A percentile compares a stretch with the other conserved stretches of the same genome.
These are phyloP conservation scores for Phytophthora chlamydospora DNA, from an alignment of 352 stramenopile species.

Conservation along the genomic window DNA sequence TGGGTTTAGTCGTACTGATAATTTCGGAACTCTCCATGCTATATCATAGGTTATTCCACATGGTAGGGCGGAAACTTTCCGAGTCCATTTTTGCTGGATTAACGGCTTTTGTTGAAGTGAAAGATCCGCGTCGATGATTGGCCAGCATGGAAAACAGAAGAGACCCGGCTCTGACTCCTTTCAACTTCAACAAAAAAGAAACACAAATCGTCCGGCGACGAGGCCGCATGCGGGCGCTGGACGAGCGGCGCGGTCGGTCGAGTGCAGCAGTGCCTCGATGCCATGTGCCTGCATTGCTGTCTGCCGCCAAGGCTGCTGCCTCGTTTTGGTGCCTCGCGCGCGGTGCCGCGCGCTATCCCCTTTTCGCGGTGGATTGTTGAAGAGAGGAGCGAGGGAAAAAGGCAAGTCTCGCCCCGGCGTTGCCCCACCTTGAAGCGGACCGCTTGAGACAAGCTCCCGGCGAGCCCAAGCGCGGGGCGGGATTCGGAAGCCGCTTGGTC, in stretches of 20 bases:
- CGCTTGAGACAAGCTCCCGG: slow-evolving; percentile 29
- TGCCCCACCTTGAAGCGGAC: slow-evolving; percentile 52
- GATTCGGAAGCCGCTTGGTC: slow-evolving; percentile 6
- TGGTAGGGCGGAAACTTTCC: too few relatives aligned
- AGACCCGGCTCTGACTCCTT: slow-evolving; percentile 34
- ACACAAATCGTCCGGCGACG: slow-evolving; percentile 10
- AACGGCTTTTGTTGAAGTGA: slow-evolving; percentile 57
- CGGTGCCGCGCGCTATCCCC: slow-evolving; percentile 2
- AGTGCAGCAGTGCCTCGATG: neutral
- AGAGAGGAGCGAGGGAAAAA: slow-evolving; percentile 24
- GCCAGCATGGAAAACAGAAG: slow-evolving; percentile 20
- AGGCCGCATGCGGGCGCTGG: neutral
- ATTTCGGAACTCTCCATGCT: too few relatives aligned
- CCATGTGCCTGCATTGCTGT: neutral
- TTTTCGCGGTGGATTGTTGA: slow-evolving; percentile 26
- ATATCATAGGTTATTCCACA: too few relatives aligned
- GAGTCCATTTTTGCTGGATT: slow-evolving; percentile 14
- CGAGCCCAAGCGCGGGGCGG: neutral
- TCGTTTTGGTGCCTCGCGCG: neutral
- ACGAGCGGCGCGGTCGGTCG: neutral
- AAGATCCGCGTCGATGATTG: slow-evolving; percentile 36
- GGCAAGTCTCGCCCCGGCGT: slow-evolving; percentile 5
- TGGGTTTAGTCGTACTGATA: too few relatives aligned
- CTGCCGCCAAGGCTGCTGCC: neutral
- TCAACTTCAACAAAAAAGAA: slow-evolving; percentile 81